phyloP scores from a whole-genome alignment of 2,329 filamentous ascomycete genomes.

The Colletotrichum shisoi region DNA sequence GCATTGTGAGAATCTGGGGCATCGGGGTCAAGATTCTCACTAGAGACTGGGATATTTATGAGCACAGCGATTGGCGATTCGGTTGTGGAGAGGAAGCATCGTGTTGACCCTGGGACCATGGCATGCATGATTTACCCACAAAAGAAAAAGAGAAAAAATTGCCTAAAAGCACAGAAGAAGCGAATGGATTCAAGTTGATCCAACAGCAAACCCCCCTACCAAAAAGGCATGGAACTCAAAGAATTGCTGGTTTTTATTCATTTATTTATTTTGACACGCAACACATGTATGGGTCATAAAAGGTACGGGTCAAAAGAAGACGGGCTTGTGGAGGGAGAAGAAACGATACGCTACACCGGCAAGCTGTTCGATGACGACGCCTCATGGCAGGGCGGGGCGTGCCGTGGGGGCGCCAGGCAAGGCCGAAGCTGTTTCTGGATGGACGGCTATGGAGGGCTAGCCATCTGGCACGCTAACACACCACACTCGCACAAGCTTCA shows the following conservation, averaged over 20 bases:
- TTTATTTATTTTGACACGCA: slow-evolving; percentile 11
- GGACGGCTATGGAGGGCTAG: slow-evolving; percentile 3
- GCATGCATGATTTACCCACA: slow-evolving; percentile 29
- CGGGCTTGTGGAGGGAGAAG: neutral
- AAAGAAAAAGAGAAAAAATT: slow-evolving; percentile 29
- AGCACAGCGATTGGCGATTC: slow-evolving; percentile 32
- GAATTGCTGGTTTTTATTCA: slow-evolving; percentile 5
- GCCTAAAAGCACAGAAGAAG: slow-evolving; percentile 36
- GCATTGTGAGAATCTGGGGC: slow-evolving; percentile 30
- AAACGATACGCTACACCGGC: neutral
- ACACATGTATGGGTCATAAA: slow-evolving; percentile 29
- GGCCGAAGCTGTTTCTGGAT: slow-evolving; percentile 10
- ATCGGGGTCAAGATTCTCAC: slow-evolving; percentile 19
- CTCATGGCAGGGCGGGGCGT: neutral
- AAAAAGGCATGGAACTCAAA: slow-evolving; percentile 15
- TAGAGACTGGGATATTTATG: slow-evolving; percentile 30
- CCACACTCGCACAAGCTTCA: slow-evolving; percentile 17
- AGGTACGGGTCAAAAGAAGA: slow-evolving; percentile 14
- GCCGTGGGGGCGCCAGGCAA: neutral
- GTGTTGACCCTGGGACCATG: slow-evolving; percentile 34
- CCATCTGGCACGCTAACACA: slow-evolving; percentile 7
- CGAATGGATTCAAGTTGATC: slow-evolving; percentile 31
- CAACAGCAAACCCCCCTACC: slow-evolving; percentile 1
- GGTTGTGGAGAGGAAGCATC: slow-evolving; percentile 23
- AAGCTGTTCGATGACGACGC: slow-evolving; percentile 6